A percentile compares a stretch with the other conserved stretches of the same genome.
phyloP scores from a whole-genome alignment of 805 yeast species.

The Kazachstania martiniae region DNA sequence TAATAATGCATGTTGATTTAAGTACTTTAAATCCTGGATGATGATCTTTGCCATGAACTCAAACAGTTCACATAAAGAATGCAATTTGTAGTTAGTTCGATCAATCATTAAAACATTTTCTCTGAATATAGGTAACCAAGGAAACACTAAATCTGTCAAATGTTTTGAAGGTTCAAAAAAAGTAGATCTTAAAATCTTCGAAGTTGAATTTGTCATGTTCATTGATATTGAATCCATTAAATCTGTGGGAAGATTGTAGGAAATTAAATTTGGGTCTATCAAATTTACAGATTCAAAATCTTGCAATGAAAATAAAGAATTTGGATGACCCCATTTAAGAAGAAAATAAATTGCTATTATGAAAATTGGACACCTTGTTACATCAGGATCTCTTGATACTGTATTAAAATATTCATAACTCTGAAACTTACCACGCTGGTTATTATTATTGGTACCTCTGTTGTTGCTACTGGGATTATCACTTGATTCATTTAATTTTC shows the following conservation, averaged over 20 bases:
- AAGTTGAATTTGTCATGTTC: conserved; percentile 2
- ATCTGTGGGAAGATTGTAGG: conserved; percentile 4
- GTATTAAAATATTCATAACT: conserved; percentile 27
- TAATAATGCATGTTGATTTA: conserved; percentile 15
- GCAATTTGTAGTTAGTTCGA: conserved; percentile 25
- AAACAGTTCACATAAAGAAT: conserved; percentile 25
- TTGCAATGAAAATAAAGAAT: conserved; percentile 14
- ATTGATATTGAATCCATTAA: conserved; percentile 3
- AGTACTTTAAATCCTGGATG: conserved; percentile 23
- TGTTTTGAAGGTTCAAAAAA: conserved; percentile 17
- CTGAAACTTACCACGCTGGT: conserved; percentile 4
- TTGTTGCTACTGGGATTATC: neutral
- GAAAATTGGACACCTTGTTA: conserved; percentile 26
- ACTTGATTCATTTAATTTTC: conserved; percentile 20
- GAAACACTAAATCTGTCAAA: conserved; percentile 18
- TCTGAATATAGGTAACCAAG: conserved; percentile 23
- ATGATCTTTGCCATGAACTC: conserved; percentile 22
- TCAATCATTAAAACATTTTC: conserved; percentile 20
- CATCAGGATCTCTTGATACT: conserved; percentile 22
- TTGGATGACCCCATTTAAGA: conserved; percentile 22
- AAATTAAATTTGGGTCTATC: conserved; percentile 8
- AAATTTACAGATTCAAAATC: conserved; percentile 8
- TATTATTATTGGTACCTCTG: conserved; percentile 6
- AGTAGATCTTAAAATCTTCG: conserved; percentile 11
- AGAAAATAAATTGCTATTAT: conserved; percentile 25